A percentile compares a stretch with the other conserved stretches of the same genome.
Conservation (phyloP, 2,329 filamentous ascomycete species). For the Ophiostoma tasmaniense region DNA sequence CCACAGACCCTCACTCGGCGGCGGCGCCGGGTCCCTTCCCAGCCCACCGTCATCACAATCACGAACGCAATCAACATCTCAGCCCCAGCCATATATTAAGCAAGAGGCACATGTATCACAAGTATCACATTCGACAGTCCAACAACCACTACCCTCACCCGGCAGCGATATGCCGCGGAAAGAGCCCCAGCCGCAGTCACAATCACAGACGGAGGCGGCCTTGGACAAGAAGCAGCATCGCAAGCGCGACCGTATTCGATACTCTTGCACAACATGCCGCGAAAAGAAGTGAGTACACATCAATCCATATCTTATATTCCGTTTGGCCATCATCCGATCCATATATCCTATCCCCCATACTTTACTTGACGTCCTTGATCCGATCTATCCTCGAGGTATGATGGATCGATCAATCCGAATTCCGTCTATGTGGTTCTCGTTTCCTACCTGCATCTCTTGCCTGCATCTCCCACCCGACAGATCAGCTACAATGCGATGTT, state of each 20-base stretch:
- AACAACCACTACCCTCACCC: neutral
- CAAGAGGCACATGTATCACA: neutral
- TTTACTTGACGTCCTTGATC: neutral
- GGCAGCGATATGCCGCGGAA: neutral
- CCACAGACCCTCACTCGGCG: neutral
- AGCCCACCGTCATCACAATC: neutral
- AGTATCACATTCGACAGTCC: neutral
- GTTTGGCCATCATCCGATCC: neutral
- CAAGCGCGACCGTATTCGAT: constrained; percentile 28
- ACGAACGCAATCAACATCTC: neutral
- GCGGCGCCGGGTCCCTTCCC: neutral
- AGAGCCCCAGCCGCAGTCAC: neutral
- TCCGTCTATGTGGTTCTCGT: neutral
- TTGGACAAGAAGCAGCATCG: constrained; percentile 5
- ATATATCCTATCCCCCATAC: neutral
- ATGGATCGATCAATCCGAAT: neutral
- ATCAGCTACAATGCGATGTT: neutral
- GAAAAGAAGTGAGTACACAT: constrained; percentile 28
- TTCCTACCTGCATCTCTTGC: neutral
- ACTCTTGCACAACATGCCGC: constrained; percentile 29
- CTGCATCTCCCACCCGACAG: neutral
- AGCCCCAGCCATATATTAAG: neutral
- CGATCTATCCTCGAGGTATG: neutral
- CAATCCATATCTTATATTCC: too few relatives aligned
- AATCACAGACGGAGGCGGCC: neutral